A percentile compares a stretch with the other conserved stretches of the same genome.
phyloP scores from a whole-genome alignment of 2,329 filamentous ascomycete genomes.

The Pestalotiopsis fici region DNA sequence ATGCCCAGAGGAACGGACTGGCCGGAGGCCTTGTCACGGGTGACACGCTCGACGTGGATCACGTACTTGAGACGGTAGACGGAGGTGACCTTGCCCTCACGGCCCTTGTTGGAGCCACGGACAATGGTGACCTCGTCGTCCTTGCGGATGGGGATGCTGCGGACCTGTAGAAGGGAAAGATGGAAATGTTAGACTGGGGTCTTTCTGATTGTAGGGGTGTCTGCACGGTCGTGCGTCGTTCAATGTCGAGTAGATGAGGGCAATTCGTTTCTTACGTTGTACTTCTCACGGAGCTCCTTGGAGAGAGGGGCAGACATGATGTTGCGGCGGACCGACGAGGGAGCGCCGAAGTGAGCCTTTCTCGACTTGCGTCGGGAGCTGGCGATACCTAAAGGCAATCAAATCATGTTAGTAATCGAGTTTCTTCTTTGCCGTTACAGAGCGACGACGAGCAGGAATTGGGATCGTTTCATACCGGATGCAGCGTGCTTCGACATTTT shows the following conservation, averaged over 20 bases:
- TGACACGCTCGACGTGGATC: conserved; percentile 95
- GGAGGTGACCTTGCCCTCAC: conserved; percentile 96
- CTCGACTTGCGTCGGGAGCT: conserved; percentile 94
- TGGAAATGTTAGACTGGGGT: background rate
- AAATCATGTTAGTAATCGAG: background rate
- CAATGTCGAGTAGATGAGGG: no score
- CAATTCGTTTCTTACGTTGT: conserved; percentile 95
- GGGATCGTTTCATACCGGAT: conserved; percentile 22
- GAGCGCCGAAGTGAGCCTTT: conserved; percentile 96
- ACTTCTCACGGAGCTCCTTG: conserved; percentile 98
- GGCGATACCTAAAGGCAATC: conserved; percentile 22
- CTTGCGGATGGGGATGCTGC: conserved; percentile 95
- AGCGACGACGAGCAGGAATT: conserved; percentile 2
- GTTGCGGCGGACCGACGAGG: conserved; percentile 88
- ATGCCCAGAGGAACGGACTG: conserved; percentile 94
- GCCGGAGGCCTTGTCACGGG: conserved; percentile 96
- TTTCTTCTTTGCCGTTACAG: background rate
- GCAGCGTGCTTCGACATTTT: conserved; percentile 32
- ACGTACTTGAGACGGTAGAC: conserved; percentile 99
- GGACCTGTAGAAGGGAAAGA: conserved; percentile 61
- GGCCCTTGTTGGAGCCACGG: conserved; percentile 89
- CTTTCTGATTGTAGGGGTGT: background rate
- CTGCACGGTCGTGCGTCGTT: background rate
- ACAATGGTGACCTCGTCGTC: conserved; percentile 94
- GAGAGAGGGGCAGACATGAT: conserved; percentile 96